Base-by-base conservation (phyloP, 495 filamentous ascomycete genomes). In the Penicillium tannophilum region DNA sequence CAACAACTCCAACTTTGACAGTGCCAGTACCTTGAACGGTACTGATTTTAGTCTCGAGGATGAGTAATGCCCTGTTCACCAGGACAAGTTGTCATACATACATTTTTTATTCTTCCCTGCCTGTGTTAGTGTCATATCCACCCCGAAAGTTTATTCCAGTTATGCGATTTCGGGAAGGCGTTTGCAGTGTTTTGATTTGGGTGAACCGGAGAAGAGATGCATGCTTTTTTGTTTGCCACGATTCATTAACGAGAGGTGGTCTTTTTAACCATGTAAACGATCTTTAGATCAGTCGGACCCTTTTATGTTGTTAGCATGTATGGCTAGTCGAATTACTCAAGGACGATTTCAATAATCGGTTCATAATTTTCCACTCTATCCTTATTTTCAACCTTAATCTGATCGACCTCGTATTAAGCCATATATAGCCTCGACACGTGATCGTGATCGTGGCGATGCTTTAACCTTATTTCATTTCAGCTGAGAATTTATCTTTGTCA, bases 1-100 rank as follows among this genome's bases (percentile, higher is more conserved):
- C 65, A 85, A 82, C 60, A 80, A 76, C 55, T 65, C 71, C 48
- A 74, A 79, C 53, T 72, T 70, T 43, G 68, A 71, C 41, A 72
- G 67, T 45, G 66, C 62, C 17, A 70, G 61, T 17, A 58, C 47
- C 35, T 33, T 52, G n/a, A 73, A 71, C 33, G 73, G 72, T 31
- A 62, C 55, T 19, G 70, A 69, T 10, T 65, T 62, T 33, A 71
- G 64, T 43, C 42, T 36, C n/a, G 70, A 79, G 28, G 72, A 76
- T 14, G 72, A 78, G 47, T 78, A 60, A 77, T 23, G 41, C 51
- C 14, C 49, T 42, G 33, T 39, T 44, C 36, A 49, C 17, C n/a
- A 24, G 16, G 55, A 58, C 45, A 43, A 58, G 59, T 55, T 42
- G 47, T 55, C 39, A 65, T 56, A 59, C 56, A 42, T 64, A 49